phyloP scores from a whole-genome alignment of 352 stramenopile genomes.

The Globisporangium uncinulatum region DNA sequence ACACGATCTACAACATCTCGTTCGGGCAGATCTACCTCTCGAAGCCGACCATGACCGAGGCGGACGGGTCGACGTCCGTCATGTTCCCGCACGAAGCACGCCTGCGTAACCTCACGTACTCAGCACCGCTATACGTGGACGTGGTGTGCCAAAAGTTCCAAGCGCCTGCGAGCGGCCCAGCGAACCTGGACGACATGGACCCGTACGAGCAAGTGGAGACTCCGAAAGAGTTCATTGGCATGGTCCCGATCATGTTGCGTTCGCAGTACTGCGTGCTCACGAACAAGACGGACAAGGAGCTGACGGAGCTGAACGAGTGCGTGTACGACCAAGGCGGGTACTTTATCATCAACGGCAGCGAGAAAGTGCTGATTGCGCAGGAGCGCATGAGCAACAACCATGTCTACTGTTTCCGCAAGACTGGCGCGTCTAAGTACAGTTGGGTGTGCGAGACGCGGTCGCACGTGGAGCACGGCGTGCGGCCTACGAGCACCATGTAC shows the following conservation, averaged over 20 bases:
- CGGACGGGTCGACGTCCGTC: conserved; percentile 95
- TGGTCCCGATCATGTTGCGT: conserved; percentile 98
- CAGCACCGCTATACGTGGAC: conserved; percentile 98
- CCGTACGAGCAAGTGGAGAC: conserved; percentile 85
- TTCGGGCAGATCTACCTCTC: conserved; percentile 99
- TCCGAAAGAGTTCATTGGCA: conserved; percentile 95
- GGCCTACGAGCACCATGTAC: conserved; percentile 97
- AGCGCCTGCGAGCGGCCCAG: conserved; percentile 44
- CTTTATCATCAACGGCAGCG: conserved; percentile 98
- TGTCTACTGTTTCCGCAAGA: conserved; percentile 99
- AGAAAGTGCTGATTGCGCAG: conserved; percentile 99
- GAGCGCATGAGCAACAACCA: conserved; percentile 99
- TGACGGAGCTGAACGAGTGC: conserved; percentile 96
- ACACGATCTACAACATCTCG: conserved; percentile 94
- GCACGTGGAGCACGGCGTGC: conserved; percentile 94
- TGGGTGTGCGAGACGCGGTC: conserved; percentile 97
- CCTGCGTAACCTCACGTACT: conserved; percentile 98
- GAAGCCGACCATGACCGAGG: conserved; percentile 96
- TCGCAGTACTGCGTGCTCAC: conserved; percentile 95
- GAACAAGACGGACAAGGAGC: conserved; percentile 90
- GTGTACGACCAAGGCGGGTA: conserved; percentile 99
- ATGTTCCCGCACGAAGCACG: conserved; percentile 99
- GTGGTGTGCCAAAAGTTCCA: conserved; percentile 94
- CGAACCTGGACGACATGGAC: conserved; percentile 83
- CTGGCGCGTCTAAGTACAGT: conserved; percentile 94